Conservation (phyloP, 495 filamentous ascomycete species). For the Neurospora pannonica region DNA sequence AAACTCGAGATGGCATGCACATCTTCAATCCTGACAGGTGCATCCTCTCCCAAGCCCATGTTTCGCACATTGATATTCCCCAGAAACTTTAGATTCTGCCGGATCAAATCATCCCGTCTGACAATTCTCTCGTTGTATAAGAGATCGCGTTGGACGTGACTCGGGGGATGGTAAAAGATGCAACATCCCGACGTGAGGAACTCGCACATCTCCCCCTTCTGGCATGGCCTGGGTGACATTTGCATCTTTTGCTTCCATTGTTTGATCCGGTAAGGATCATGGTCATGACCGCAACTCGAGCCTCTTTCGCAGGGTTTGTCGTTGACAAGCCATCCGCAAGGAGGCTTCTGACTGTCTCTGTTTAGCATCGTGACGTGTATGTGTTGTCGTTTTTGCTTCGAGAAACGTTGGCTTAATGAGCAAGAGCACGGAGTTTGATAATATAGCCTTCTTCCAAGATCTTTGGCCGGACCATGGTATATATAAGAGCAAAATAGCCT, state of each 20-base stretch:
- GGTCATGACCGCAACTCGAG: neutral
- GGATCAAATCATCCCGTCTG: neutral
- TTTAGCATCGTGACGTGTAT: neutral
- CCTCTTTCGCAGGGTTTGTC: neutral
- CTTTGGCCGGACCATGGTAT: neutral
- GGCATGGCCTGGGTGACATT: neutral
- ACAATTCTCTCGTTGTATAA: neutral
- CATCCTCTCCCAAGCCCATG: neutral
- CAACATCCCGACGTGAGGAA: neutral
- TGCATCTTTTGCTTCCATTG: neutral
- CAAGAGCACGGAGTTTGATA: neutral
- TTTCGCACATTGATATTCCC: neutral
- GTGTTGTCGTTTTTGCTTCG: neutral
- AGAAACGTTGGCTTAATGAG: neutral
- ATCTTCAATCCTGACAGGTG: slow-evolving; percentile 1
- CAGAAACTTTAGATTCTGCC: neutral
- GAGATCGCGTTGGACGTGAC: neutral
- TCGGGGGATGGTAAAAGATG: slow-evolving; percentile 3
- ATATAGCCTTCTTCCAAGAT: neutral
- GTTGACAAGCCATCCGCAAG: slow-evolving; percentile 2
- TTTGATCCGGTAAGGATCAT: neutral
- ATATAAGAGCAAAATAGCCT: neutral
- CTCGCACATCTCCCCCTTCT: neutral
- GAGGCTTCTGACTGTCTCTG: neutral
- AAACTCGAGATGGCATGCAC: slow-evolving; percentile 13